Base-by-base conservation (phyloP, 345 rosid species). In the Excoecaria agallocha region DNA sequence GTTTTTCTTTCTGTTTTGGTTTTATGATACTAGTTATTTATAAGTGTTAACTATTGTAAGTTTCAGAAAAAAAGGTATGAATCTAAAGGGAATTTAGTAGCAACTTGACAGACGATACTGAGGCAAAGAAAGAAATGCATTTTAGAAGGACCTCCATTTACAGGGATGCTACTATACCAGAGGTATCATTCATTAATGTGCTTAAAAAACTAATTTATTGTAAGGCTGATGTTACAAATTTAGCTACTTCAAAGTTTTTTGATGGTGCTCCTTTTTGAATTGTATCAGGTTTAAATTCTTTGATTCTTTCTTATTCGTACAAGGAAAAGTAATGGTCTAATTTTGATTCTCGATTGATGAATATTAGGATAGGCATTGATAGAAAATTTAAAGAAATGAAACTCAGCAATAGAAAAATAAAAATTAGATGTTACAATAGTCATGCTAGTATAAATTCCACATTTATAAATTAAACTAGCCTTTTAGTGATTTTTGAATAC, bases 101-200 rank as follows among this genome's bases (percentile, higher is more conserved):
- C 51, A 48, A 4, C 24, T 60, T n/a, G 11, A 25, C 9, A 0
- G 43, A 39, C n/a, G 86, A 84, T 41, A 65, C 55, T 9, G 41
- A 45, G 58, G 84, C 80, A 17, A 89, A 82, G 80, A 87, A 85
- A 70, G 94, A 88, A 39, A 59, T 61, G 55, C 80, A 79, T 39
- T 90, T 82, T 65, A 74, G 87, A 57, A 77, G 90, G 74, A 77
- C 88, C 2, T 82, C 91, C 22, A 88, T 91, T 22, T 86, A 52
- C 48, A 74, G 73, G 12, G 90, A 88, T 78, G 86, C 86, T 11
- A 82, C 81, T 37, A 80, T 68, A 3, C 69, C 96, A 8, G 95
- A 90, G 76, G 71, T 96, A 35, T 91, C 97, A 13, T 93, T 92
- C 69, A 90, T 88, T 3, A 97, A 92, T 74, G 85, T 89, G 91